Evolutionary conservation across 1,284 basidiomycete species (phyloP), one percentile per base, ranked within the genome.

Genomic region (Exobasidium cylindrosporum): DNA sequence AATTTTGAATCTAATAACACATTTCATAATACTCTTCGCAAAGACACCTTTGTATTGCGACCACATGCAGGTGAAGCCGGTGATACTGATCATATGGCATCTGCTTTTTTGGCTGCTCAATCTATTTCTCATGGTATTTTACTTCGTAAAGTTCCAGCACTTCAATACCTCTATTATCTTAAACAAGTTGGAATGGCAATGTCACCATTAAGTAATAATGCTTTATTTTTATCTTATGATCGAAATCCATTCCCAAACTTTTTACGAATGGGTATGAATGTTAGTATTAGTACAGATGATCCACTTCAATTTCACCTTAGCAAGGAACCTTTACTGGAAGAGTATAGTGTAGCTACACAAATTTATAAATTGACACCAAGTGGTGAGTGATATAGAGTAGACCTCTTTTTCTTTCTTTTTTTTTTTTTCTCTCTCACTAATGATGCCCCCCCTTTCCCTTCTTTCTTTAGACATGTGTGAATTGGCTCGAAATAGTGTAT

Each of bases 41-140:
- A n/a, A n/a, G n/a, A n/a, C 32, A 98, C 95, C 0, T 95, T 99
- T 78, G 95, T 97, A 43, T 87, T 99, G 62, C 89, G 96, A 45
- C 96, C 96, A 0, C 96, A 98, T 81, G 91, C 91, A 28, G 96
- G 96, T 59, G 96, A 99, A 83, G 96, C 96, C 1, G 96, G 96
- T 45, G 96, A 99, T 79, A 92, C 96, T 0, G 95, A 98, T 80
- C 96, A 98, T 81, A 85, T 98, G 23, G 92, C 94, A 0, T 91
- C 95, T 0, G 90, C 95, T 1, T 98, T 92, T 85, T 85, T 99
- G 28, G 93, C 92, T 0, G 90, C 94, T 3, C 95, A 98, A 79
- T 97, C 94, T 0, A 98, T 99, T 80, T 97, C 95, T 14, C 96
- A 99, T 79, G 96, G 96, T 44, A 99, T 99, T 78, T 84, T 97